phyloP scores from a whole-genome alignment of 805 yeast genomes.

The Priceomyces castillae region DNA sequence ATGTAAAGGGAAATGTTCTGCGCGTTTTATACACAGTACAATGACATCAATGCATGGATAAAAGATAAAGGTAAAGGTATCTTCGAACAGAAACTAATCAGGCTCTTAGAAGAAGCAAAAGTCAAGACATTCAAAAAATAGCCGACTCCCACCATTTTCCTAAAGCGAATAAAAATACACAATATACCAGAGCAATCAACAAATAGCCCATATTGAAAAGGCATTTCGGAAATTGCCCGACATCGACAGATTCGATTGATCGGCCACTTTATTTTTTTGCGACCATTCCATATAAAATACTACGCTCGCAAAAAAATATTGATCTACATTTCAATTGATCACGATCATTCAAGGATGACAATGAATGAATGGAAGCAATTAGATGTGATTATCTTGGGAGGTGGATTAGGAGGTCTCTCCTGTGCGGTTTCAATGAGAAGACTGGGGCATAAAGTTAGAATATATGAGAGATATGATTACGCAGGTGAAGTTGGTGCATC shows the following conservation, averaged over 20 bases:
- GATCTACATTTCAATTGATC: background rate
- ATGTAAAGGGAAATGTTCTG: too few relatives aligned
- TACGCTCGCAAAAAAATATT: background rate
- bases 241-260: background rate
- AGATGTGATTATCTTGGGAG: slow-evolving; percentile 23
- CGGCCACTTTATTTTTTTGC: background rate
- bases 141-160: too few relatives aligned
- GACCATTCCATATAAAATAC: background rate
- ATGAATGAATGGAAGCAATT: slow-evolving; percentile 12
- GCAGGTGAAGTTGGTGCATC: slow-evolving; percentile 32
- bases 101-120: too few relatives aligned
- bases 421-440: slow-evolving; percentile 23
- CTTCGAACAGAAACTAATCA: too few relatives aligned
- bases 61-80: too few relatives aligned
- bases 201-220: too few relatives aligned
- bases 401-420: slow-evolving; percentile 25
- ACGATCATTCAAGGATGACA: slow-evolving; percentile 1
- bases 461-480: slow-evolving; percentile 25
- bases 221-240: background rate
- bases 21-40: too few relatives aligned
- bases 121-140: too few relatives aligned
- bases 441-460: slow-evolving; percentile 22
- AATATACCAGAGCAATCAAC: too few relatives aligned
- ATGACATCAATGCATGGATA: too few relatives aligned
- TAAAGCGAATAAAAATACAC: too few relatives aligned